Evolutionary conservation across 345 rosid genomes (phyloP).

Genomic region (Litchi chinensis): DNA sequence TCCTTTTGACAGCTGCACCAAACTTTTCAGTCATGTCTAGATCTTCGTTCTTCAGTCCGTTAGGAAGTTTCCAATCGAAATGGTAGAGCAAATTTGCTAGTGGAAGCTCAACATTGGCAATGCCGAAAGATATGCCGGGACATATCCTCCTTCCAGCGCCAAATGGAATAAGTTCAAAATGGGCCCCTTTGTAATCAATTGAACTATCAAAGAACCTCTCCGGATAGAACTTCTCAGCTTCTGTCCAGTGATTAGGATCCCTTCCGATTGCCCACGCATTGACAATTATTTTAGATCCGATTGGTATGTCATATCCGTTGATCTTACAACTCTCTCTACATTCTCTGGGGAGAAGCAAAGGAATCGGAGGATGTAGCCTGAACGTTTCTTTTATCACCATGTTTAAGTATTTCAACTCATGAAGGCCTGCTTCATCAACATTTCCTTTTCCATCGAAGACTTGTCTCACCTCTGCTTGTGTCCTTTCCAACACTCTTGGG

Average conservation of each 20-base stretch:
- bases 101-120: too few species aligned
- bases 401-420: constrained; percentile 28
- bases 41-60: too few species aligned
- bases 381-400: constrained; percentile 15
- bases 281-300: constrained; percentile 19
- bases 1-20: too few species aligned
- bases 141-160: too few species aligned
- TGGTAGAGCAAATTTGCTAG: too few species aligned
- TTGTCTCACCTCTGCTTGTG: constrained; percentile 37
- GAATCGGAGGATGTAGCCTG: constrained; percentile 32
- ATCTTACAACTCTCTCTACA: constrained; percentile 6
- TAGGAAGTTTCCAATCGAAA: too few species aligned
- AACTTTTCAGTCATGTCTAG: too few species aligned
- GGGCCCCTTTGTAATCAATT: too few species aligned
- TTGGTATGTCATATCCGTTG: constrained; percentile 22
- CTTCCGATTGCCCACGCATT: constrained; percentile 36
- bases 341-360: constrained; percentile 38
- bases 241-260: constrained; percentile 29
- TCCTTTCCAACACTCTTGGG: constrained; percentile 18
- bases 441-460: constrained; percentile 18
- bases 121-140: too few species aligned
- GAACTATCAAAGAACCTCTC: too few species aligned
- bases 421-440: constrained; percentile 27
- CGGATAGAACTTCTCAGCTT: constrained; percentile 13
- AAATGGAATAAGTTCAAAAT: too few species aligned